These are phyloP conservation scores for Colletotrichum coccodes DNA, from an alignment of 2,329 filamentous ascomycete species.

Conservation along the genomic window DNA sequence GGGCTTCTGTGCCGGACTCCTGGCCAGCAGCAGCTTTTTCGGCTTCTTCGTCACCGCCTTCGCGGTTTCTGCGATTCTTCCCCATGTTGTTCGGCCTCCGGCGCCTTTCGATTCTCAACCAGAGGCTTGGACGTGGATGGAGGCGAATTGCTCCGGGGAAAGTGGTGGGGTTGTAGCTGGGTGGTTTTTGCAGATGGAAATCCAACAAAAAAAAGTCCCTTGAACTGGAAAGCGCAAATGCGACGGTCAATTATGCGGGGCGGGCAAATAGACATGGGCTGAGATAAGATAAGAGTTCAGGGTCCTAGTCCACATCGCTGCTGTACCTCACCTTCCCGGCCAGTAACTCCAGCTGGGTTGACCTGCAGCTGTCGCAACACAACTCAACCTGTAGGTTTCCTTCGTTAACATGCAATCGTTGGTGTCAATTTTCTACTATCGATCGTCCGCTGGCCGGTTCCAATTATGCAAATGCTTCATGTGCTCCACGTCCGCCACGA, in stretches of 20 bases:
- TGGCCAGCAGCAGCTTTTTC: conserved; percentile 8
- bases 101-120: neutral
- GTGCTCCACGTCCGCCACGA: neutral
- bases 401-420: neutral
- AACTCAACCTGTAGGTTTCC: neutral
- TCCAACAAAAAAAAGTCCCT: conserved; percentile 1
- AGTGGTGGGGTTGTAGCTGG: conserved; percentile 3
- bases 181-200: neutral
- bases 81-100: conserved; percentile 5
- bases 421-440: too few species aligned
- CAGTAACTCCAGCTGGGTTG: neutral
- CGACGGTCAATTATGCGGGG: neutral
- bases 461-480: neutral
- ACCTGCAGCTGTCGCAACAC: neutral
- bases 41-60: conserved; percentile 21
- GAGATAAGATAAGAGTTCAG: neutral
- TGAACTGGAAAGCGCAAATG: neutral
- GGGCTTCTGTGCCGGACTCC: neutral
- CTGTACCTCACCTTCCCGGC: neutral
- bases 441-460: neutral
- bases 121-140: neutral
- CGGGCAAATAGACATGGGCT: neutral
- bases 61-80: conserved; percentile 17
- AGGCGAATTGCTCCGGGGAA: neutral
- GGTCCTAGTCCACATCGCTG: neutral